Conservation (phyloP, 208 protist genomes). For the Porcisia deanei region DNA sequence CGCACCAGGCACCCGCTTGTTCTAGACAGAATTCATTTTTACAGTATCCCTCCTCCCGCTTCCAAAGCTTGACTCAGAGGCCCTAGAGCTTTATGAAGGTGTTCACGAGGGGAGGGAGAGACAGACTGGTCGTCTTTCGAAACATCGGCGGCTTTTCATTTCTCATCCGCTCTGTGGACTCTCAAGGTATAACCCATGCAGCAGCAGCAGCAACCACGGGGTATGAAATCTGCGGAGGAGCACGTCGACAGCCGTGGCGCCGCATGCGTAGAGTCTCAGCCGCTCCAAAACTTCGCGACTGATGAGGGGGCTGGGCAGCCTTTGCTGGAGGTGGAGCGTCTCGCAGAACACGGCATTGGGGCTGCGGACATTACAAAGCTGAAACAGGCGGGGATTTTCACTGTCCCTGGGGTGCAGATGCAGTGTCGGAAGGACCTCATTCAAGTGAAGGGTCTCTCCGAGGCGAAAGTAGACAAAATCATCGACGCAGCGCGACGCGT, state of each 20-base stretch:
- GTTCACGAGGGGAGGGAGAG: neutral
- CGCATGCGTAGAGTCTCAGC: conserved; percentile 18
- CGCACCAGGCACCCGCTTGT: neutral
- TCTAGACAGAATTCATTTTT: no score
- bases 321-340: conserved; percentile 86
- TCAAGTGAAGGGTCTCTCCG: conserved; percentile 98
- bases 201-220: conserved; percentile 1
- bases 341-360: conserved; percentile 90
- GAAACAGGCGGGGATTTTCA: conserved; percentile 91
- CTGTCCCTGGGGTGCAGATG: conserved; percentile 91
- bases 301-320: conserved; percentile 39
- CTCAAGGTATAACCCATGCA: neutral
- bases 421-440: conserved; percentile 90
- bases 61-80: neutral
- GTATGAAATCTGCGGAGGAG: neutral
- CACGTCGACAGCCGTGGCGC: conserved; percentile 9
- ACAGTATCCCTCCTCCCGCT: neutral
- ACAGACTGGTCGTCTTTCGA: neutral
- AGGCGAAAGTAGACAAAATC: conserved; percentile 98
- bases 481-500: conserved; percentile 95
- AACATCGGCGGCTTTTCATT: neutral
- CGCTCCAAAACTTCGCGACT: conserved; percentile 18
- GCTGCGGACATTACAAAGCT: conserved; percentile 90
- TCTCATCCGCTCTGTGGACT: neutral
- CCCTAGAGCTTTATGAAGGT: neutral